Base-by-base conservation (phyloP, 1,284 basidiomycete species). In the Irpex rosettiformis region DNA sequence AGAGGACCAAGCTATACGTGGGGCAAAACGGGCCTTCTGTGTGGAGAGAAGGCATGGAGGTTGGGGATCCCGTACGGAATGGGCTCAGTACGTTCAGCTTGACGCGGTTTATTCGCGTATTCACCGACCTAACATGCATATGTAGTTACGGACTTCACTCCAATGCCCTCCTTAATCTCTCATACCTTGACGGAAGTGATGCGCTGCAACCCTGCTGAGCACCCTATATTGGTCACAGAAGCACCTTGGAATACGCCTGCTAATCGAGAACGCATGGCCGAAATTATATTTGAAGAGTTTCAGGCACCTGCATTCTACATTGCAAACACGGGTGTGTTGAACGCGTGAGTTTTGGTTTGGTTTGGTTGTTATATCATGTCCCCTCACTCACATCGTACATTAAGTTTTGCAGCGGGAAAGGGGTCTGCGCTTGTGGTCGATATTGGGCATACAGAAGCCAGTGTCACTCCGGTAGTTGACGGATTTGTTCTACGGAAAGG, bases 401-500 rank as follows among this genome's bases (percentile, higher is more conserved):
- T 37, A 37, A 95, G 93, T 1, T 99, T 99, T 72, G 93, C 96
- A 8, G 90, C 96, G 52, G 96, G 97, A 33, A 97, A 96, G 73
- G 95, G 95, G 0, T 96, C 96, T 28, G 95, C 96, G 2, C 79
- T 99, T 53, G 92, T 99, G 0, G 88, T 99, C 52, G 96, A 99
- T 68, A 84, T 99, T 45, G 97, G 97, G 3, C 88, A 93, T 62
- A 85, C 90, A 21, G 87, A 89, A 70, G 88, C 90, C 7, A 96
- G 93, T 62, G 93, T 97, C 16, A 94, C 94, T 1, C 97, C 97
- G 1, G 91, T 99, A 8, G 94, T 96, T 6, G 97, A 99, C 68
- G 97, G 97, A 0, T 99, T 99, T 68, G 96, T 99, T 37, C 82
- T 99, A 52, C 84, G 96, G 65, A 98, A 98, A 82, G 96, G 96